Evolutionary conservation across 768 basidiomycete genomes (phyloP).

Genomic region (Lyophyllum decastes): DNA sequence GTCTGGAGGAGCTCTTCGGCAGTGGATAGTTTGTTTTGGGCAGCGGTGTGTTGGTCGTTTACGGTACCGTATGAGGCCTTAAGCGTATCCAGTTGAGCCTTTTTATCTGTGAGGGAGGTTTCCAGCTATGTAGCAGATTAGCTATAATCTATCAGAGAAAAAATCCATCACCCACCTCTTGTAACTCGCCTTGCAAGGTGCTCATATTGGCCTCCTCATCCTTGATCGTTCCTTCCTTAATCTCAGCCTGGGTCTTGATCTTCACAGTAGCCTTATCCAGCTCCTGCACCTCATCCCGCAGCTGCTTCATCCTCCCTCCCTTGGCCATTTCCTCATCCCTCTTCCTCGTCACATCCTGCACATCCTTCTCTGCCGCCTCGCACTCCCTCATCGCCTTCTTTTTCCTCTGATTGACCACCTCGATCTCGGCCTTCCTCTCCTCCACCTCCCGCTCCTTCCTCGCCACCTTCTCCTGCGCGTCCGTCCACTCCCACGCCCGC

Average conservation of each 20-base stretch:
- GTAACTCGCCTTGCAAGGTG: conserved; percentile 53
- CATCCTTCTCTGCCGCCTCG: conserved; percentile 67
- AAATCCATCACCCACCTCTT: conserved; percentile 49
- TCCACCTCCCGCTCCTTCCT: conserved; percentile 59
- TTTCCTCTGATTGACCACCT: conserved; percentile 45
- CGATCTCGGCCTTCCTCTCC: conserved; percentile 49
- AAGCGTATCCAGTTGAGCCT: conserved; percentile 55
- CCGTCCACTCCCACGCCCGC: conserved; percentile 88
- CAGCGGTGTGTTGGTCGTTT: conserved; percentile 67
- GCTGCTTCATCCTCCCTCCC: conserved; percentile 86
- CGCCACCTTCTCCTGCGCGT: conserved; percentile 50
- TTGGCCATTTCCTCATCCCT: conserved; percentile 89
- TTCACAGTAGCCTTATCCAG: conserved; percentile 83
- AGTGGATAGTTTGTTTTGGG: conserved; percentile 62
- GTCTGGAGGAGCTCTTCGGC: conserved; percentile 95
- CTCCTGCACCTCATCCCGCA: conserved; percentile 78
- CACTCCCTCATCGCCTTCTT: conserved; percentile 55
- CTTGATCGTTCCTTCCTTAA: conserved; percentile 70
- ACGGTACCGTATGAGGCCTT: conserved; percentile 56
- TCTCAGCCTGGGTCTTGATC: conserved; percentile 81
- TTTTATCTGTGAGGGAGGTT: conserved; percentile 58
- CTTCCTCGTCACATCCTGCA: conserved; percentile 65
- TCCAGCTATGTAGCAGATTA: conserved; percentile 46
- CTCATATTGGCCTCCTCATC: conserved; percentile 73
- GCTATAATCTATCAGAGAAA: neutral